phyloP scores from a whole-genome alignment of 2,329 filamentous ascomycete genomes.

The Sporothrix protearum region DNA sequence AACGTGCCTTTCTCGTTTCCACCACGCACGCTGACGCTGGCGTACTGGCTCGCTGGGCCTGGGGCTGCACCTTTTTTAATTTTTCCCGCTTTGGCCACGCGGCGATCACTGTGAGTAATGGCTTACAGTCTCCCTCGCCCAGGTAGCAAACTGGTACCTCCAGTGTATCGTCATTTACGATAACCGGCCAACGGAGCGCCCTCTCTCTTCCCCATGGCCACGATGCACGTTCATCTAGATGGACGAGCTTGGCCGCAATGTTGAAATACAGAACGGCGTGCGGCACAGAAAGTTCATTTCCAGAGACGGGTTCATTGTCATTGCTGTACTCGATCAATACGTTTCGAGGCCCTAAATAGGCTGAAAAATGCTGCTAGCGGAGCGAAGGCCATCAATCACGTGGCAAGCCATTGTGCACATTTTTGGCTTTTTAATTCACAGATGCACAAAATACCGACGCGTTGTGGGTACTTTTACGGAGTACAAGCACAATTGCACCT shows the following conservation, averaged over 20 bases:
- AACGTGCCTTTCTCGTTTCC: slow-evolving; percentile 11
- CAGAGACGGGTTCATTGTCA: neutral
- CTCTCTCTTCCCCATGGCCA: neutral
- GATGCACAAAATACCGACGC: slow-evolving; percentile 1
- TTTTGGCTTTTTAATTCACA: neutral
- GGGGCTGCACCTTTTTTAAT: neutral
- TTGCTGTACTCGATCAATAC: neutral
- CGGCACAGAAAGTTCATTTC: neutral
- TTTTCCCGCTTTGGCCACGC: slow-evolving; percentile 21
- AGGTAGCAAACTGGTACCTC: neutral
- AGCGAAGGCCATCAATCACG: neutral
- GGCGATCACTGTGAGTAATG: slow-evolving; percentile 19
- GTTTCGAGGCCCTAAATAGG: neutral
- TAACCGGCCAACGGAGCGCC: neutral
- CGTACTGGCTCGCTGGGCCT: neutral
- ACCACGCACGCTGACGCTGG: neutral
- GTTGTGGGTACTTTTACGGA: slow-evolving; percentile 4
- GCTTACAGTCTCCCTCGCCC: neutral
- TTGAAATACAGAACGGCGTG: neutral
- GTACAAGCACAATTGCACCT: no score
- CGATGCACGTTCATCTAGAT: neutral
- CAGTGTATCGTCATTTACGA: slow-evolving; percentile 8
- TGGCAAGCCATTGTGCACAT: slow-evolving; percentile 12
- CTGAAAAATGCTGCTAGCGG: neutral
- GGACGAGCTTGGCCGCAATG: neutral